A percentile compares a stretch with the other conserved stretches of the same genome.
phyloP scores from a whole-genome alignment of 371 early-diverging fungal species.

The Rhizopus stolonifer region DNA sequence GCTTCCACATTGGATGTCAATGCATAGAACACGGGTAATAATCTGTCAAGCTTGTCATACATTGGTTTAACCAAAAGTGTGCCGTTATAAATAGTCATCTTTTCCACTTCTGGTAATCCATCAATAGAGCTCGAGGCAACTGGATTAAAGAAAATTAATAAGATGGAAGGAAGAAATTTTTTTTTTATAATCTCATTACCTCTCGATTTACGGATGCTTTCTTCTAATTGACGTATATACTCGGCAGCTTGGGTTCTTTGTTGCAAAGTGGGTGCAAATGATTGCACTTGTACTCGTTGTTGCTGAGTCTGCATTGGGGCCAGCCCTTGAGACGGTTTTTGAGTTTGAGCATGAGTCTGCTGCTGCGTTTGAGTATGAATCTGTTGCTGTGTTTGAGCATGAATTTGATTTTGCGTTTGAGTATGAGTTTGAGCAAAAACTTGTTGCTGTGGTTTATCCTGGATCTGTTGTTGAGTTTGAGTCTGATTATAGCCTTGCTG shows the following conservation, averaged over 20 bases:
- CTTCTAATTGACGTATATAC: constrained; percentile 45
- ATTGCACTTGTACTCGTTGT: constrained; percentile 2
- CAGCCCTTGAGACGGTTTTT: too few relatives aligned
- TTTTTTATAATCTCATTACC: constrained; percentile 22
- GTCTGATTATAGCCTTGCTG: too few relatives aligned
- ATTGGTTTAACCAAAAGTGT: constrained; percentile 44
- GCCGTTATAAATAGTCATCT: constrained; percentile 46
- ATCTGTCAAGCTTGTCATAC: constrained; percentile 43
- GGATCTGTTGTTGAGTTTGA: too few relatives aligned
- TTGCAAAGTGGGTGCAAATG: constrained; percentile 7
- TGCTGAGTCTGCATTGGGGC: neutral
- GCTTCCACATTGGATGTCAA: constrained; percentile 43
- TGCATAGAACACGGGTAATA: constrained; percentile 43
- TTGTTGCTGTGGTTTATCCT: too few relatives aligned
- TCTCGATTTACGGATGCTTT: constrained; percentile 40
- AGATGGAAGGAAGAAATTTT: neutral
- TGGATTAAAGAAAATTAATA: constrained; percentile 14
- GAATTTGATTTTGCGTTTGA: too few relatives aligned
- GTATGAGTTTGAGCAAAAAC: too few relatives aligned
- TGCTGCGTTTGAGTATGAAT: neutral
- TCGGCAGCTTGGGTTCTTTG: constrained; percentile 35
- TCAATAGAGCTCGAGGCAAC: constrained; percentile 35
- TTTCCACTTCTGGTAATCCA: constrained; percentile 51
- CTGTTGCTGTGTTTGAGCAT: too few relatives aligned
- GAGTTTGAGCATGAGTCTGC: constrained; percentile 7